These are phyloP conservation scores for Neurospora sp. DNA, from an alignment of 495 filamentous ascomycete species.

Conservation along the genomic window DNA sequence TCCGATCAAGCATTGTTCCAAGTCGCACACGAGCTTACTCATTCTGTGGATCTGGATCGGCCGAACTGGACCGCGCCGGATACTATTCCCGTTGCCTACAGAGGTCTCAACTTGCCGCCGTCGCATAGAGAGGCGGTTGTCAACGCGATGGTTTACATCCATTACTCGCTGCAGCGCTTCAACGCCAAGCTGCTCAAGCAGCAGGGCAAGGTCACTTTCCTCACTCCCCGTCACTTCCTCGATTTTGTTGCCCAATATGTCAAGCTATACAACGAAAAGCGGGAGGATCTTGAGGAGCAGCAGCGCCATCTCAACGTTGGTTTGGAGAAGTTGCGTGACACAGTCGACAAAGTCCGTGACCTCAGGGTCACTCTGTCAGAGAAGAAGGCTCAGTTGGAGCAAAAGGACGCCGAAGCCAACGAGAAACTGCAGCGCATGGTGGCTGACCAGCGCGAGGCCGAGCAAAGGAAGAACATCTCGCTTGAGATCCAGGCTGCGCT, in stretches of 20 bases:
- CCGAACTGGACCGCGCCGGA: slow-evolving; percentile 79
- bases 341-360: slow-evolving; percentile 94
- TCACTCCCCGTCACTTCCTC: slow-evolving; percentile 93
- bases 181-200: slow-evolving; percentile 84
- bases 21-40: slow-evolving; percentile 89
- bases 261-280: slow-evolving; percentile 94
- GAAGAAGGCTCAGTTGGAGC: slow-evolving; percentile 87
- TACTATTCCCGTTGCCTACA: slow-evolving; percentile 82
- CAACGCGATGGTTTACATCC: slow-evolving; percentile 98
- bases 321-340: slow-evolving; percentile 94
- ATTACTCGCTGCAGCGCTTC: slow-evolving; percentile 85
- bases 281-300: slow-evolving; percentile 96
- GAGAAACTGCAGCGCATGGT: slow-evolving; percentile 97
- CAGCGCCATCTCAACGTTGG: slow-evolving; percentile 96
- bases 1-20: slow-evolving; percentile 98
- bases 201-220: slow-evolving; percentile 80
- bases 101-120: slow-evolving; percentile 72
- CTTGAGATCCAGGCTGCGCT: slow-evolving; percentile 79
- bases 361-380: slow-evolving; percentile 79
- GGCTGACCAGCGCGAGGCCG: slow-evolving; percentile 89
- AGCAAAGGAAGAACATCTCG: slow-evolving; percentile 78
- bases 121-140: slow-evolving; percentile 83
- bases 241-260: slow-evolving; percentile 99
- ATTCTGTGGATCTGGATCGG: slow-evolving; percentile 88
- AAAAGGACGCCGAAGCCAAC: slow-evolving; percentile 89